Conservation (phyloP, 441 rosid genomes). For the Theobroma grandiflorum region DNA sequence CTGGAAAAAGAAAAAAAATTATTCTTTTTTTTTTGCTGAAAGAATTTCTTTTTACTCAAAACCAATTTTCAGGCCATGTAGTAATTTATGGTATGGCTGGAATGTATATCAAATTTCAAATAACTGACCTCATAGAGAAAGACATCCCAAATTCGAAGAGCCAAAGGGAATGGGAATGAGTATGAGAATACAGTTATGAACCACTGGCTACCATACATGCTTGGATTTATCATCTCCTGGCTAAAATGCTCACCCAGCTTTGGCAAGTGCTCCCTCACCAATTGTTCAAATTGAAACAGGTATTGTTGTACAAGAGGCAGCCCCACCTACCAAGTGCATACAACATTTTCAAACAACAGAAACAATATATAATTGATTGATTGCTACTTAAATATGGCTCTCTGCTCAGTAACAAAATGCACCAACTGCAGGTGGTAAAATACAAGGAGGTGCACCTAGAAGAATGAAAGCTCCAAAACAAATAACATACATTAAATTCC, state of each 20-base stretch:
- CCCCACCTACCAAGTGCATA: constrained; percentile 62
- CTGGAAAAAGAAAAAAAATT: constrained; percentile 41
- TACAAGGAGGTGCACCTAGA: background rate
- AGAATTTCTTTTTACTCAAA: background rate
- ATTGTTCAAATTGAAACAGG: constrained; percentile 74
- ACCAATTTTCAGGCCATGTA: constrained; percentile 11
- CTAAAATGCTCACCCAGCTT: constrained; percentile 89
- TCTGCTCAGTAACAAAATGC: background rate
- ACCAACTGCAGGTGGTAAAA: background rate
- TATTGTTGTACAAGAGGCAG: constrained; percentile 96
- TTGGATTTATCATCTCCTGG: constrained; percentile 92
- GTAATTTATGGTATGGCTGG: background rate
- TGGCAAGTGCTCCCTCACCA: constrained; percentile 85
- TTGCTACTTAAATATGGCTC: background rate
- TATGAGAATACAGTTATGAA: constrained; percentile 94
- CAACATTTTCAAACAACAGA: constrained; percentile 17
- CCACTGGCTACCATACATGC: constrained; percentile 99
- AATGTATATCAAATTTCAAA: background rate
- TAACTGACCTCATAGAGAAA: constrained; percentile 83
- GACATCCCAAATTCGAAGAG: constrained; percentile 97
- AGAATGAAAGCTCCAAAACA: background rate
- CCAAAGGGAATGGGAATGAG: constrained; percentile 86
- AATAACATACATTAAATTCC: background rate
- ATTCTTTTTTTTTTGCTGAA: background rate
- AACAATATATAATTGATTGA: background rate